These are phyloP conservation scores for Echium plantagineum DNA, from an alignment of 257 asterid species.

Conservation along the genomic window DNA sequence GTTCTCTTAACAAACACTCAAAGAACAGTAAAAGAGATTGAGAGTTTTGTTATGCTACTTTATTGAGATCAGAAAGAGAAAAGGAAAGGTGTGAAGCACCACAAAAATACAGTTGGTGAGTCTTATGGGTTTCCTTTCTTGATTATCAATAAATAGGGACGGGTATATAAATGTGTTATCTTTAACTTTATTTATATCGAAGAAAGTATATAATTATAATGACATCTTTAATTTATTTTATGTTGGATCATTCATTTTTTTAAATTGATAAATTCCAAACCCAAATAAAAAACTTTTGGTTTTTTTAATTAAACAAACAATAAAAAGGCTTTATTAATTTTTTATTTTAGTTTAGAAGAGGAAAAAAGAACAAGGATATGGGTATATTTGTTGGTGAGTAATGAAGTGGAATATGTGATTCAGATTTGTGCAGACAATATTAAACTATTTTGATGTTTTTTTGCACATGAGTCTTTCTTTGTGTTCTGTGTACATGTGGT, in stretches of 20 bases:
- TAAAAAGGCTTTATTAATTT: too few species aligned
- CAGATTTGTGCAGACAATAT: not conserved
- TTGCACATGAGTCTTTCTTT: too few species aligned
- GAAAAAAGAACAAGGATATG: not conserved
- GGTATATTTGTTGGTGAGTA: not conserved
- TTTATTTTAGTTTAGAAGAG: not conserved
- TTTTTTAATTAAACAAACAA: too few species aligned
- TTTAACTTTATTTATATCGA: too few species aligned
- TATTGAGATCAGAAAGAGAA: constrained; percentile 3
- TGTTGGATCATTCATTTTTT: too few species aligned
- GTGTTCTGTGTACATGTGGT: not conserved
- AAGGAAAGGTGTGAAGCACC: not conserved
- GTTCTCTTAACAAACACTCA: constrained; percentile 15
- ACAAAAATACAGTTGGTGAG: not conserved
- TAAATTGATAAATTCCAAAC: too few species aligned
- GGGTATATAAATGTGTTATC: too few species aligned
- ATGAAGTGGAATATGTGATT: not conserved
- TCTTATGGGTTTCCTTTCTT: not conserved
- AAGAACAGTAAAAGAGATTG: not conserved
- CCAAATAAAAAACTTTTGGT: too few species aligned
- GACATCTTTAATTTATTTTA: too few species aligned
- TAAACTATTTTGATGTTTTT: not conserved
- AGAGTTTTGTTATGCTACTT: constrained; percentile 15
- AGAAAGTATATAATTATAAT: too few species aligned
- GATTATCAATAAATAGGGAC: too few species aligned